Evolutionary conservation across 1,284 basidiomycete genomes (phyloP), one percentile per base, ranked within the genome.

Genomic region (Trametes pubescens): DNA sequence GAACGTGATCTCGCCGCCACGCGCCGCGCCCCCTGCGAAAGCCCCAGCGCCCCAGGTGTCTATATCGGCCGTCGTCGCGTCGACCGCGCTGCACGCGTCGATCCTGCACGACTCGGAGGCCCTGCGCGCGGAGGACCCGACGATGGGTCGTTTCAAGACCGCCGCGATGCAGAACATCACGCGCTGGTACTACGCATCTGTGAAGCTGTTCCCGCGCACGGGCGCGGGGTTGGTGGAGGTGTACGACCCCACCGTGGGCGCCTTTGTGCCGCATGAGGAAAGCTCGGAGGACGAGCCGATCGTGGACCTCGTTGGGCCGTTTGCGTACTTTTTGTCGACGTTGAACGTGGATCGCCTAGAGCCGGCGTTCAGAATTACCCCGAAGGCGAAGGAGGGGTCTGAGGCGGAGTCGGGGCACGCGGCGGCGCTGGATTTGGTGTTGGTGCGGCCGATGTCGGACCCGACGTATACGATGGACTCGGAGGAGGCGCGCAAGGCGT

Each of bases 331-430:
- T 73, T 76, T 97, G 22, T 88, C 90, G 7, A 91, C 91, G 0
- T 82, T 93, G 57, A 92, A 94, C 62, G 91, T 93, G 34, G 90
- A 94, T 75, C 83, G 96, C 16, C 81, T 98, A 61, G 96, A 98
- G 76, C 87, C 92, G 1, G 75, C 80, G 2, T 97, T 98, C 73
- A 81, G 89, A 59, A 91, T 95, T 51, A 81, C 88, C 0, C 93
- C 94, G 11, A 81, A 89, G 26, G 76, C 70, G 68, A 64, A 73
- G 48, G 65, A 79, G 60, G 38, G 73, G 59, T 68, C 81, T 64
- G 71, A 74, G 34, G 74, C 79, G 48, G 75, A 74, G n/a, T 44
- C 57, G 32, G n/a, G n/a, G n/a, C n/a, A n/a, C n/a, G n/a, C n/a
- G n/a, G 77, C 78, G 0, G 83, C 86, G 11, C 86, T 95, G 72